Evolutionary conservation across 176 grass and related monocot species (phyloP).

Genomic region (Hsuehochloa calcarea): DNA sequence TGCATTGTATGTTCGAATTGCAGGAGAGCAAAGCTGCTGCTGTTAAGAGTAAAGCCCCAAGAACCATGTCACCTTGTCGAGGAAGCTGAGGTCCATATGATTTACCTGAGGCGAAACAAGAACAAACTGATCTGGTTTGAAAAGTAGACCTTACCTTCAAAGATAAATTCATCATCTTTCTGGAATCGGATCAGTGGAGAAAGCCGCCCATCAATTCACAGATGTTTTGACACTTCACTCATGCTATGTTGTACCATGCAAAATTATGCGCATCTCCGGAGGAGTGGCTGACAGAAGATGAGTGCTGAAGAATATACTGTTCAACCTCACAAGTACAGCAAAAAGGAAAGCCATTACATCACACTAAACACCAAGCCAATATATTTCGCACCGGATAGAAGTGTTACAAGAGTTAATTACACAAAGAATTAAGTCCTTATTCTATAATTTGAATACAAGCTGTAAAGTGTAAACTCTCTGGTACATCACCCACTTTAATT

Average conservation of each 20-base stretch:
- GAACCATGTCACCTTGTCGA: neutral
- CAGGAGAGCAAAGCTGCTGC: neutral
- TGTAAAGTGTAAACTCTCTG: slow-evolving; percentile 48
- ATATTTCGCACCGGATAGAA: slow-evolving; percentile 7
- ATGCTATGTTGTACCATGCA: neutral
- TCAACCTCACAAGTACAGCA: neutral
- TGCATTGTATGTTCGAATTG: neutral
- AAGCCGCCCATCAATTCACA: neutral
- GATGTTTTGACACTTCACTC: neutral
- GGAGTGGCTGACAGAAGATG: neutral
- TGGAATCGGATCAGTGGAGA: neutral
- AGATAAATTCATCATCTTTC: neutral
- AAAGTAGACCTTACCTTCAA: neutral
- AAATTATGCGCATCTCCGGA: neutral
- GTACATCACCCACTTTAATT: slow-evolving; percentile 28
- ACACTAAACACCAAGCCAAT: slow-evolving; percentile 43
- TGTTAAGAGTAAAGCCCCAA: neutral
- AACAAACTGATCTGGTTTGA: neutral
- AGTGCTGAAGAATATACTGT: neutral
- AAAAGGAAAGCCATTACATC: neutral
- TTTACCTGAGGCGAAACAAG: neutral
- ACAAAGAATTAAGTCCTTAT: slow-evolving; percentile 63
- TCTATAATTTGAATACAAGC: slow-evolving; percentile 55
- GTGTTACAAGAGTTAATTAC: slow-evolving; percentile 58
- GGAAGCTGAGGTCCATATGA: neutral